Conservation (phyloP, 306 rosid genomes). For the Abrus pulchellus region DNA sequence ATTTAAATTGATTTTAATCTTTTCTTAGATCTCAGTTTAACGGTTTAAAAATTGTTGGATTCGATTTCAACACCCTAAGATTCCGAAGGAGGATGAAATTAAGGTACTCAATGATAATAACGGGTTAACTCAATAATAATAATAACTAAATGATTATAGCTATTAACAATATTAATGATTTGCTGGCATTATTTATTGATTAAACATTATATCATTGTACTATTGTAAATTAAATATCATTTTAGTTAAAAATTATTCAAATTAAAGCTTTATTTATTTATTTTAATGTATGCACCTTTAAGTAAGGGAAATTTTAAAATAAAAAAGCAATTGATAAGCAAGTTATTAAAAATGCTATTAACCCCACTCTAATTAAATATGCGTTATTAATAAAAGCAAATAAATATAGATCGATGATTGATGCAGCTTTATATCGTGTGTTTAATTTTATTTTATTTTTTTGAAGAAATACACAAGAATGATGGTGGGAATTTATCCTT, state of each 20-base stretch:
- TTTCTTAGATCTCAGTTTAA: too few species aligned
- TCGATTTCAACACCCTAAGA: background rate
- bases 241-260: background rate
- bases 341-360: background rate
- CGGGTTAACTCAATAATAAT: background rate
- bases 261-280: background rate
- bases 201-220: background rate
- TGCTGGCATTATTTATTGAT: background rate
- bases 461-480: background rate
- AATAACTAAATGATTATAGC: background rate
- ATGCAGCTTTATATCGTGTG: constrained; percentile 8
- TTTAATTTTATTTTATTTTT: background rate
- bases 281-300: background rate
- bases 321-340: background rate
- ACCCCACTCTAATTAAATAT: constrained; percentile 5
- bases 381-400: background rate
- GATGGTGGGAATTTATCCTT: constrained; percentile 34
- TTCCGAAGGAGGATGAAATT: constrained; percentile 7
- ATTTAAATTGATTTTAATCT: too few species aligned
- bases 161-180: background rate
- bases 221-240: background rate
- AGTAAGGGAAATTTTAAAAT: background rate
- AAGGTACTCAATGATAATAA: background rate
- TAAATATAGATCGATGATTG: constrained; percentile 3
- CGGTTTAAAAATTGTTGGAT: too few species aligned